Conservation (phyloP, 2,329 filamentous ascomycete species). For the Cryphonectria japonica region DNA sequence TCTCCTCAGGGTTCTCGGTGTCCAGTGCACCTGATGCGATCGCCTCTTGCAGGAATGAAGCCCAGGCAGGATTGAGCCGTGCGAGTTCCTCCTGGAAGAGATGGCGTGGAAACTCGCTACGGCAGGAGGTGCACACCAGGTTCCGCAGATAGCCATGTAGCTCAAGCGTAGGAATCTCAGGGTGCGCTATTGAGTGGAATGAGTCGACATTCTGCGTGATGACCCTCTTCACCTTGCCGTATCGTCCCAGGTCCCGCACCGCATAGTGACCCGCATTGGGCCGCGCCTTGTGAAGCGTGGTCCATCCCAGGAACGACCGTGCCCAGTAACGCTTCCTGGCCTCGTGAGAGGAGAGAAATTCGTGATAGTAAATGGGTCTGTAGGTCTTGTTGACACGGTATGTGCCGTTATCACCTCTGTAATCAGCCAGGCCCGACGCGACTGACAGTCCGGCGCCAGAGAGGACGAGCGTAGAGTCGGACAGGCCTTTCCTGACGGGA, state of each 20-base stretch:
- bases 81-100: conserved; percentile 78
- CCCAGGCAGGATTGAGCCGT: conserved; percentile 84
- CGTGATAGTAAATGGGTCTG: conserved; percentile 88
- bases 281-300: conserved; percentile 73
- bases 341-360: conserved; percentile 82
- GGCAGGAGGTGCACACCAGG: conserved; percentile 80
- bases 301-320: conserved; percentile 90
- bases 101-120: conserved; percentile 69
- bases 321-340: conserved; percentile 95
- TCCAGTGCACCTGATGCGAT: conserved; percentile 75
- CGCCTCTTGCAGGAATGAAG: conserved; percentile 72
- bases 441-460: conserved; percentile 93
- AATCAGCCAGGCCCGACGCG: conserved; percentile 90
- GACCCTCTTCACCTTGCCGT: conserved; percentile 75
- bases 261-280: conserved; percentile 83
- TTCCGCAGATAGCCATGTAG: conserved; percentile 89
- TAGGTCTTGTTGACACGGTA: conserved; percentile 92
- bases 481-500: conserved; percentile 52
- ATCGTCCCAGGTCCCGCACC: conserved; percentile 68
- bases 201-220: conserved; percentile 98
- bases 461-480: conserved; percentile 53
- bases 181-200: conserved; percentile 81
- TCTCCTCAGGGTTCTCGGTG: conserved; percentile 74
- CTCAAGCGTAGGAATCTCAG: conserved; percentile 74
- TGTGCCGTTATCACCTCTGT: conserved; percentile 85